Conservation (phyloP, 495 filamentous ascomycete genomes). For the Hyaloscypha hepaticicola region DNA sequence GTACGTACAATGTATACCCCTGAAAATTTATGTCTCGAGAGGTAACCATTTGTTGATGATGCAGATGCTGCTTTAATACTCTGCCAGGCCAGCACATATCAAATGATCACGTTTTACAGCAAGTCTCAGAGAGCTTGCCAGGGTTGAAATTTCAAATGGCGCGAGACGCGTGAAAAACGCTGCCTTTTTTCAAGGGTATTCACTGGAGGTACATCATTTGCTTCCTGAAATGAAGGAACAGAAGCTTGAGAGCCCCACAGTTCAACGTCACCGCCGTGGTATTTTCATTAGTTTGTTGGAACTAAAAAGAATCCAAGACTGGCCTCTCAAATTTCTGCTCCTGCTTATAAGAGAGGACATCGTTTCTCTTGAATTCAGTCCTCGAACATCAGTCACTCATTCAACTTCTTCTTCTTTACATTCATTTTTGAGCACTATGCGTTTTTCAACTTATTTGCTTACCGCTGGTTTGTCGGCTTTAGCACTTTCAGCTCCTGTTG, state of each 20-base stretch:
- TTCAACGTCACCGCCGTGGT: background rate
- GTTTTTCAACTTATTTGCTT: constrained; percentile 22
- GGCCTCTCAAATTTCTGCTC: background rate
- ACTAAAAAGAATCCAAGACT: constrained; percentile 1
- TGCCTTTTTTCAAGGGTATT: too few relatives aligned
- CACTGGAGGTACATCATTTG: background rate
- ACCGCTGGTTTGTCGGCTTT: constrained; percentile 20
- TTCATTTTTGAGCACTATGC: constrained; percentile 17
- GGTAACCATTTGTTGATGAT: too few relatives aligned
- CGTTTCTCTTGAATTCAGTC: background rate
- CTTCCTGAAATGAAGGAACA: background rate
- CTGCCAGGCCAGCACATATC: too few relatives aligned
- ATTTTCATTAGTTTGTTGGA: background rate
- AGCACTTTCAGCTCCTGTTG: constrained; percentile 19
- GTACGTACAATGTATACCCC: too few relatives aligned
- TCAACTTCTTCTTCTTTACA: background rate
- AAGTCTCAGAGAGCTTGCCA: too few relatives aligned
- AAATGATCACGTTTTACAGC: too few relatives aligned
- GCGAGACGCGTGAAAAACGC: too few relatives aligned
- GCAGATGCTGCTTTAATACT: too few relatives aligned
- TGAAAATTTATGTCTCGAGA: too few relatives aligned
- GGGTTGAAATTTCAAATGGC: too few relatives aligned
- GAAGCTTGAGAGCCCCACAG: background rate
- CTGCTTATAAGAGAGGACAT: constrained; percentile 1
- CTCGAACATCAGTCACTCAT: constrained; percentile 12